These are phyloP conservation scores for Neurospora sp. DNA, from an alignment of 495 filamentous ascomycete genomes.

Conservation along the genomic window DNA sequence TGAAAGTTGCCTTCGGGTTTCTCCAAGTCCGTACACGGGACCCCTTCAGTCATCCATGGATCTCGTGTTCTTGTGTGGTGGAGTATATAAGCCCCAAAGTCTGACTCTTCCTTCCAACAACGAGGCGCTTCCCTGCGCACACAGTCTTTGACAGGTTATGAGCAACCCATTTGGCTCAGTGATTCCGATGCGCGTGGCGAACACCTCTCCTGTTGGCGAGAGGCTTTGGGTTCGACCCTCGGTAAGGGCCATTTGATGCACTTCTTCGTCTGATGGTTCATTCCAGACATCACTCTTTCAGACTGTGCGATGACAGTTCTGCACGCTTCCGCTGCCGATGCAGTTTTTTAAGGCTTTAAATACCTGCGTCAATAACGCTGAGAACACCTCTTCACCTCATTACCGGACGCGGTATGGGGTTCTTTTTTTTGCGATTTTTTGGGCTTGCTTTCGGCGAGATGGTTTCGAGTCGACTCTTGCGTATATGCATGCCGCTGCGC, in stretches of 20 bases:
- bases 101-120: neutral
- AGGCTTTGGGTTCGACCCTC: neutral
- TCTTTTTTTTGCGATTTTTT: neutral
- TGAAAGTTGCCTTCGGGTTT: neutral
- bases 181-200: neutral
- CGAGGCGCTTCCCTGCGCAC: neutral
- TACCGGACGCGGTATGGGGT: neutral
- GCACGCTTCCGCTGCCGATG: neutral
- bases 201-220: neutral
- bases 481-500: neutral
- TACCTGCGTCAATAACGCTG: neutral
- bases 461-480: neutral
- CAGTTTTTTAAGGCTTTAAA: neutral
- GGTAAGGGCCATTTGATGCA: neutral
- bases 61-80: neutral
- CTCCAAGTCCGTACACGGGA: neutral
- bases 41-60: neutral
- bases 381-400: neutral
- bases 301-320: neutral
- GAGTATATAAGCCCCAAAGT: neutral
- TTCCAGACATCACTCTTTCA: neutral
- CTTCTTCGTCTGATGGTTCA: neutral
- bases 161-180: neutral
- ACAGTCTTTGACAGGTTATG: neutral
- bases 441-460: neutral